Evolutionary conservation across 2,329 filamentous ascomycete genomes (phyloP), one percentile per base, ranked within the genome.

Genomic region (Microascus cirrosus): DNA sequence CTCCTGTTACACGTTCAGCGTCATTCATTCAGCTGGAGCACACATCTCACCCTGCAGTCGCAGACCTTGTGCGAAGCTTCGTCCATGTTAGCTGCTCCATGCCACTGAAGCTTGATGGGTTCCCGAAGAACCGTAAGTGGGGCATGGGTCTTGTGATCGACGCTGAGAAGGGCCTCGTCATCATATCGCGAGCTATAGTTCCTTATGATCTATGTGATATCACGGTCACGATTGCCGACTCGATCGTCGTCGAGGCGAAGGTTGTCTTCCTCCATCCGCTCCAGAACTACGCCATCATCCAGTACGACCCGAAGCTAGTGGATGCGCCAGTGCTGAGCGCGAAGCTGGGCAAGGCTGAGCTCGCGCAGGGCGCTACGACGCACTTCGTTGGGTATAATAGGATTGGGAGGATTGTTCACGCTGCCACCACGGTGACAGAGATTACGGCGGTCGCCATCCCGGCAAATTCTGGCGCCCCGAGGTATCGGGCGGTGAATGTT

Each of bases 351-450:
- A 84, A 79, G 6, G 84, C 89, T 58, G 84, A 85, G 65, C 90
- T 97, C 69, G 92, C 90, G 56, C 94, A 97, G 74, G 94, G 94
- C 39, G 90, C 92, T 54, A 87, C 93, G 59, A 96, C 92, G 0
- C 92, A 96, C 63, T 99, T 99, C 72, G 88, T 99, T 62, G 95
- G 94, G n/a, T 95, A 96, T 76, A 99, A 99, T 69, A 86, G 95
- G 63, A 97, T 96, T 63, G 87, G 93, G 61, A 85, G 93, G 39
- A 90, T 96, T 48, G 93, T 97, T 3, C 90, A 96, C 64, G 89
- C 91, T 5, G 91, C 95, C 65, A 97, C 94, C 0, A 90, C 88
- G 0, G 91, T 99, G 15, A 99, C 95, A 0, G 94, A 99, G 70
- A 95, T 99, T 66, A 97, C 93, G 12, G 94, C 94, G 2, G 94